Base-by-base conservation (phyloP, 768 basidiomycete species). In the Boletus rubescentipes region DNA sequence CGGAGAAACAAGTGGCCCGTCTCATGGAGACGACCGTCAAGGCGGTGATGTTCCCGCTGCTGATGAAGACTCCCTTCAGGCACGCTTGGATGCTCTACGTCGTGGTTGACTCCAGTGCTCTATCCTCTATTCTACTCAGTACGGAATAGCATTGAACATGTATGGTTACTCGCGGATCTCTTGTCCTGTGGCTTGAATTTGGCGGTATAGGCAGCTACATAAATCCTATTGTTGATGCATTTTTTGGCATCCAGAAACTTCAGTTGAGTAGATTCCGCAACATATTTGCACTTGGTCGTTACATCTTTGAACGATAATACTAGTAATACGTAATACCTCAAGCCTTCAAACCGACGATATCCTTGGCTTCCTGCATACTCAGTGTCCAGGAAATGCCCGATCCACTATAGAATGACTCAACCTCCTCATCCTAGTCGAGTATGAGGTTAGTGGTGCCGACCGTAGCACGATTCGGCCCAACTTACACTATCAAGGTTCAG, bases 41-140 rank as follows among this genome's bases (percentile, higher is more conserved):
- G 70, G 70, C 5, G 72, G 71, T 18, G 76, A 75, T 16, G 77
- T 68, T 32, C 75, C 72, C 34, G 66, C 75, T 58, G 79, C 86
- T 1, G 96, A 95, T 60, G 91, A 98, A 72, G 95, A 97, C 68
- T 91, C 90, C 36, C 78, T 99, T 49, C 97, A 98, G 73, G 93
- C 94, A 16, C 79, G 97, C 57, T 70, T 99, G 59, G 94, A 98
- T 73, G 92, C 94, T 34, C 76, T 98, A 49, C 81, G 93, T 57
- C 79, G 86, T 64, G 82, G 87, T 34, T 90, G 68, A 77, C 36
- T 35, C 47, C 12, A 18, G 11, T 29, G 37, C 20, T 38, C 34
- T 39, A 14, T 26, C 16, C 42, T 45, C 30, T 42, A 46, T 46
- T 23, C 45, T 59, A 46, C 48, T 47, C 55, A n/a, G 46, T 39